Conservation (phyloP, 441 rosid species). For the Gossypium gossypioides region DNA sequence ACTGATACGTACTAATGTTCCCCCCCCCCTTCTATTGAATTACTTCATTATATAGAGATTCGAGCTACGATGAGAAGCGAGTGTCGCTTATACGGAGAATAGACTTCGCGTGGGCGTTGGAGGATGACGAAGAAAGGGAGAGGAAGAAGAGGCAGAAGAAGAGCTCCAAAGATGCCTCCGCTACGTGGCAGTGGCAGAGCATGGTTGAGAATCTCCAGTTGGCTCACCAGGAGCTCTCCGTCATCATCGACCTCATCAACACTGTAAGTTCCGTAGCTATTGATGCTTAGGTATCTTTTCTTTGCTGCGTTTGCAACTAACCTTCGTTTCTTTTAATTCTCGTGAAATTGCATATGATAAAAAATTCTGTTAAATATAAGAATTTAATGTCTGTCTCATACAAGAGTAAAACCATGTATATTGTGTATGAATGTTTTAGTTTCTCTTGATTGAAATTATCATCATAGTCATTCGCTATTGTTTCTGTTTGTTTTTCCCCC, state of each 20-base stretch:
- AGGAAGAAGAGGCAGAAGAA: constrained; percentile 51
- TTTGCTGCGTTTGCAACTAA: not conserved
- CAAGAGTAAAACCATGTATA: not conserved
- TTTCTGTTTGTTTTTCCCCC: not conserved
- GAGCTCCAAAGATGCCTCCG: constrained; percentile 47
- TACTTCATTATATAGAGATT: constrained; percentile 33
- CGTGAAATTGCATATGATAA: not conserved
- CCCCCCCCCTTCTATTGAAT: not conserved
- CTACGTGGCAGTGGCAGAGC: constrained; percentile 74
- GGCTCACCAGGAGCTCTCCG: constrained; percentile 88
- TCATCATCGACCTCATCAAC: constrained; percentile 72
- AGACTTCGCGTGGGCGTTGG: constrained; percentile 89
- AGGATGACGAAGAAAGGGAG: constrained; percentile 47
- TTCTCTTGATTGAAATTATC: not conserved
- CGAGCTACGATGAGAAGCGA: constrained; percentile 77
- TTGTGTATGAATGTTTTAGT: not conserved
- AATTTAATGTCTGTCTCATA: not conserved
- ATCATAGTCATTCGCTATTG: not conserved
- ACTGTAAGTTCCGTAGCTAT: constrained; percentile 45
- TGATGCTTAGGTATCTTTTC: not conserved
- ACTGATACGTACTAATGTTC: not conserved
- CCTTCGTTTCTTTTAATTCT: not conserved
- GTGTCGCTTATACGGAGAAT: constrained; percentile 66
- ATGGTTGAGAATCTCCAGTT: constrained; percentile 86
- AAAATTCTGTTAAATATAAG: not conserved